Conservation (phyloP, 352 stramenopile genomes). For the Aphanomyces stellatus region DNA sequence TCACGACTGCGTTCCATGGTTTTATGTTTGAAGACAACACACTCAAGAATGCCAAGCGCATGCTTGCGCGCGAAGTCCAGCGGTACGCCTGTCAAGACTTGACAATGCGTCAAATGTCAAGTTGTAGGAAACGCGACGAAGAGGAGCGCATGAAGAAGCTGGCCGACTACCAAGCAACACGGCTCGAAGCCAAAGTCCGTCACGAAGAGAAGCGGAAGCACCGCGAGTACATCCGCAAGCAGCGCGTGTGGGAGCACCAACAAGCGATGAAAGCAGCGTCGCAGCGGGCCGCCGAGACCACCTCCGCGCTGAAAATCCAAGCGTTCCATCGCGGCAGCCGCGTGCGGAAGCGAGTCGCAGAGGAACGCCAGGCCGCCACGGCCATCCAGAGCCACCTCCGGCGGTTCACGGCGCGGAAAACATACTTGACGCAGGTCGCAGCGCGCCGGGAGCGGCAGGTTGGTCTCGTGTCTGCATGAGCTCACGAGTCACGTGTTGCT, state of each 20-base stretch:
- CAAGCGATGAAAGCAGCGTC: constrained; percentile 12
- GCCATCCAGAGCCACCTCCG: constrained; percentile 9
- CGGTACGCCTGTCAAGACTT: constrained; percentile 10
- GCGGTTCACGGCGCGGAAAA: background rate
- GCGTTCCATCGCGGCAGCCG: background rate
- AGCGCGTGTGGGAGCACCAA: constrained; percentile 6
- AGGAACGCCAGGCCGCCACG: background rate
- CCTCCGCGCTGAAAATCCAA: constrained; percentile 5
- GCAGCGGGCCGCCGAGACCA: background rate
- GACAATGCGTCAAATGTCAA: background rate
- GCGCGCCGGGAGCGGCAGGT: background rate
- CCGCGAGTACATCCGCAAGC: constrained; percentile 14
- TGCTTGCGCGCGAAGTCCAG: constrained; percentile 45
- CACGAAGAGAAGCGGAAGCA: constrained; percentile 18
- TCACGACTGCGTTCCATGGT: constrained; percentile 61
- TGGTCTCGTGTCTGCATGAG: background rate
- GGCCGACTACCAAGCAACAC: background rate
- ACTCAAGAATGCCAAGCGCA: constrained; percentile 58
- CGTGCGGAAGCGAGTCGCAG: background rate
- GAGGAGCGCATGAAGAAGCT: constrained; percentile 8
- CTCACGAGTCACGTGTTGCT: background rate
- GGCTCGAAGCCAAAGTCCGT: background rate
- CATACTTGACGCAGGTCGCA: background rate
- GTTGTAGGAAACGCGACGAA: constrained; percentile 2
- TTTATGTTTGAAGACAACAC: constrained; percentile 55